Evolutionary conservation across 2,329 filamentous ascomycete genomes (phyloP).

Genomic region (Penicillium palitans): DNA sequence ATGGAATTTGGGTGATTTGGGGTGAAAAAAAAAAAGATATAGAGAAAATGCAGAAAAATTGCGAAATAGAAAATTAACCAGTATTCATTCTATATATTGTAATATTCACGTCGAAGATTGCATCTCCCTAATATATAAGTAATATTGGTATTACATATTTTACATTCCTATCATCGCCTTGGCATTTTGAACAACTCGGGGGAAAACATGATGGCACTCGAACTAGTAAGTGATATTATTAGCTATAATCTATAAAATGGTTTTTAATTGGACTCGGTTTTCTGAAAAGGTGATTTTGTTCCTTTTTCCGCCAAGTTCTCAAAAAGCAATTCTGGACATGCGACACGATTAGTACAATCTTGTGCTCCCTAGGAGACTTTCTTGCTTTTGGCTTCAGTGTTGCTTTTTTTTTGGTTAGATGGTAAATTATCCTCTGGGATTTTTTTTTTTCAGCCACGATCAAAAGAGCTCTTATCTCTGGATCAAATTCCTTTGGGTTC

Average conservation of each 20-base stretch:
- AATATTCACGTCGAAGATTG: background rate
- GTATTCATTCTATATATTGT: background rate
- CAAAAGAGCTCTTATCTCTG: background rate
- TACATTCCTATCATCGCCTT: background rate
- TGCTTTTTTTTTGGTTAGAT: background rate
- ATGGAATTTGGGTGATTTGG: background rate
- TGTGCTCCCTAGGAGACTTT: background rate
- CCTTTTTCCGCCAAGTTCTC: background rate
- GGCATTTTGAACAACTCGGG: background rate
- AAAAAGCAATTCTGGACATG: background rate
- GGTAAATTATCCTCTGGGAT: background rate
- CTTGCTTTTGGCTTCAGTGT: background rate
- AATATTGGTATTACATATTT: background rate
- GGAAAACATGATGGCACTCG: background rate
- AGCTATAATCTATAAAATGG: background rate
- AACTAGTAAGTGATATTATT: background rate
- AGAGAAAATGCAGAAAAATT: background rate
- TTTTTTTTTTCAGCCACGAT: background rate
- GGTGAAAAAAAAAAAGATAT: background rate
- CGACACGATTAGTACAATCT: background rate
- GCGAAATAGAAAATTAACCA: background rate
- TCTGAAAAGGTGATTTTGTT: background rate
- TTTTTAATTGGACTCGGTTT: background rate
- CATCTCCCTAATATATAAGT: background rate
- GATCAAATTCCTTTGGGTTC: background rate